Conservation (phyloP, 805 yeast species). For the Spathaspora sp. region DNA sequence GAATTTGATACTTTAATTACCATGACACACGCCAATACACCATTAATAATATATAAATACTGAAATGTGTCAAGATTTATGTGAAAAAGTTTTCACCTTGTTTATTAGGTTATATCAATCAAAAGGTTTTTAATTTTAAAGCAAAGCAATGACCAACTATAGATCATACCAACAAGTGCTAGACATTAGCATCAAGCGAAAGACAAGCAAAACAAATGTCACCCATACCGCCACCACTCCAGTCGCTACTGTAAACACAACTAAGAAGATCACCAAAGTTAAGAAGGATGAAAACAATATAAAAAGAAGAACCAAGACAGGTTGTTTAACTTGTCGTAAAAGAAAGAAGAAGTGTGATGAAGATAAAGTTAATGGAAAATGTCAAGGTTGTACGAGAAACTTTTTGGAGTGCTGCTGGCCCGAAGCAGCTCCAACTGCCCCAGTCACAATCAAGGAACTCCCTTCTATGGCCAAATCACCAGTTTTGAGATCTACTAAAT, state of each 20-base stretch:
- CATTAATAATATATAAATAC: neutral
- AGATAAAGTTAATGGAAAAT: slow-evolving; percentile 37
- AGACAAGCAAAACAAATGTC: neutral
- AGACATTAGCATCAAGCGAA: slow-evolving; percentile 22
- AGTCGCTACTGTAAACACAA: neutral
- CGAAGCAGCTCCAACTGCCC: slow-evolving; percentile 10
- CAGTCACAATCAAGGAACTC: slow-evolving; percentile 4
- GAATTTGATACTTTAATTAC: slow-evolving; percentile 1
- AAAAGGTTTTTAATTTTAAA: neutral
- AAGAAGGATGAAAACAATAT: slow-evolving; percentile 13
- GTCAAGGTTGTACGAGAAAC: slow-evolving; percentile 43
- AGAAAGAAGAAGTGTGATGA: slow-evolving; percentile 67
- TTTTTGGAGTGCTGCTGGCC: slow-evolving; percentile 45
- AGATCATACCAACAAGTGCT: slow-evolving; percentile 36
- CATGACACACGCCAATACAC: neutral
- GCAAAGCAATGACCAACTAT: slow-evolving; percentile 20
- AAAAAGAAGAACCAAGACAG: slow-evolving; percentile 42
- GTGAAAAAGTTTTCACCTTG: neutral
- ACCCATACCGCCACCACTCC: slow-evolving; percentile 1
- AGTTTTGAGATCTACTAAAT: slow-evolving; percentile 13
- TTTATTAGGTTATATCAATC: neutral
- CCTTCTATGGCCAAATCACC: slow-evolving; percentile 4
- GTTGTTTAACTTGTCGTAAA: slow-evolving; percentile 59
- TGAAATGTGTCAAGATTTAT: neutral
- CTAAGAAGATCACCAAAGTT: slow-evolving; percentile 10